Evolutionary conservation across 495 filamentous ascomycete species (phyloP), one percentile per base, ranked within the genome.

Genomic region (Aspergillus baeticus): DNA sequence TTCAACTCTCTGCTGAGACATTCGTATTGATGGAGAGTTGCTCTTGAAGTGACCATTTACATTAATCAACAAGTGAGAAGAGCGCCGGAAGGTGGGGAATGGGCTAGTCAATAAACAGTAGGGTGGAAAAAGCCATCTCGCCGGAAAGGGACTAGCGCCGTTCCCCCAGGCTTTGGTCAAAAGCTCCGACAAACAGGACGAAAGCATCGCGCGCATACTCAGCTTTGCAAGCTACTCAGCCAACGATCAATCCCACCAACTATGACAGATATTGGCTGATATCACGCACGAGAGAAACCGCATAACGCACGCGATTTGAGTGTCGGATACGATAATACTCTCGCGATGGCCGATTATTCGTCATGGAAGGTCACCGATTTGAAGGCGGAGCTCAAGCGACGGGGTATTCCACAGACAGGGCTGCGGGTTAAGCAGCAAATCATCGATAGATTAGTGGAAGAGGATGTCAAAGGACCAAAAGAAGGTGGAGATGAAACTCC

Each of bases 331-430:
- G 18, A 10, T 21, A 20, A 8, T 21, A 15, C 39, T 52, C 34
- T 54, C 57, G 71, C 20, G 5, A 82, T 81, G 79, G 55, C 65
- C 46, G 78, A 82, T 53, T 82, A 79, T 57, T 73, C 72, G 26
- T 78, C 77, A 57, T 73, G 69, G 69, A 82, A 81, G 58, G 79
- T 82, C 36, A 69, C 72, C n/a, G 79, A 81, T 39, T 63, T 82
- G 51, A 80, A 80, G 63, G 74, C 76, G 18, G 77, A 82, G 64
- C 69, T 81, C 55, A 78, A 78, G 57, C 75, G 64, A 48, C 79
- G 77, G 51, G 75, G 73, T 43, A 73, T 82, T 50, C 69, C 78
- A 26, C 77, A 77, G 55, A 79, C 79, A 15, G 77, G 77, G 3
- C 66, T 81, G 33, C 71, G 79, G 45, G 65, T 77, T n/a, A 79